phyloP scores from a whole-genome alignment of 1,139 yeast genomes.

The Geotrichum histeridarum region DNA sequence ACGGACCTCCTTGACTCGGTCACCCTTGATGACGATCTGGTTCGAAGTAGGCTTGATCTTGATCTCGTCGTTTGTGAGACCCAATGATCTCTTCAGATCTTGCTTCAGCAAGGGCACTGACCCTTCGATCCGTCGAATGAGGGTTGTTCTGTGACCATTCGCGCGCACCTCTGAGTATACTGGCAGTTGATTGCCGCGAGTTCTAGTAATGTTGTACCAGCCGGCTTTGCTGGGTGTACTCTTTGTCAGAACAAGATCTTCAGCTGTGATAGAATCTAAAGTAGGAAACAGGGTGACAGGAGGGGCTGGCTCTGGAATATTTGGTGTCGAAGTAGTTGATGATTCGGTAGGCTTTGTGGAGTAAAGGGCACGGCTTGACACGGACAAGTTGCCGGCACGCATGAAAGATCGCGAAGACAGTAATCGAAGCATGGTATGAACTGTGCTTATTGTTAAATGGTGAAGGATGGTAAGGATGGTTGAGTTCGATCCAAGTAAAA shows the following conservation, averaged over 20 bases:
- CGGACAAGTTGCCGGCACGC: not conserved
- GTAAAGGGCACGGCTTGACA: slow-evolving; percentile 1
- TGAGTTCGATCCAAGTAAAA: not conserved
- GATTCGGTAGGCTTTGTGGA: slow-evolving; percentile 10
- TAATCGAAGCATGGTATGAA: slow-evolving; percentile 9
- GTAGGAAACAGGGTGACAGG: slow-evolving; percentile 16
- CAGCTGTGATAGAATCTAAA: slow-evolving; percentile 12
- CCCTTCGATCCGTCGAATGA: slow-evolving; percentile 34
- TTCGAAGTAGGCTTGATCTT: slow-evolving; percentile 35
- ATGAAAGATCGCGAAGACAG: not conserved
- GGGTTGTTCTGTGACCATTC: slow-evolving; percentile 36
- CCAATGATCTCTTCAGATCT: slow-evolving; percentile 30
- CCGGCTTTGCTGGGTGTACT: slow-evolving; percentile 3
- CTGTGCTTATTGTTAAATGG: not conserved
- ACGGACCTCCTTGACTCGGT: slow-evolving; percentile 23
- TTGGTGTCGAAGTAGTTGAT: slow-evolving; percentile 3
- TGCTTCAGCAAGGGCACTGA: slow-evolving; percentile 31
- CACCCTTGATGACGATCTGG: slow-evolving; percentile 34
- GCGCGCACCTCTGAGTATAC: slow-evolving; percentile 35
- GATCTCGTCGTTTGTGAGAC: slow-evolving; percentile 29
- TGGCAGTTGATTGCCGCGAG: slow-evolving; percentile 36
- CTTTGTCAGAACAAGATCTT: slow-evolving; percentile 11
- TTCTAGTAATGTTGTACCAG: slow-evolving; percentile 34
- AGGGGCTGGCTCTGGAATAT: slow-evolving; percentile 14
- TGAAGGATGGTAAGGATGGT: not conserved